Base-by-base conservation (phyloP, 2,329 filamentous ascomycete species). In the Microdochium trichocladiopsis region DNA sequence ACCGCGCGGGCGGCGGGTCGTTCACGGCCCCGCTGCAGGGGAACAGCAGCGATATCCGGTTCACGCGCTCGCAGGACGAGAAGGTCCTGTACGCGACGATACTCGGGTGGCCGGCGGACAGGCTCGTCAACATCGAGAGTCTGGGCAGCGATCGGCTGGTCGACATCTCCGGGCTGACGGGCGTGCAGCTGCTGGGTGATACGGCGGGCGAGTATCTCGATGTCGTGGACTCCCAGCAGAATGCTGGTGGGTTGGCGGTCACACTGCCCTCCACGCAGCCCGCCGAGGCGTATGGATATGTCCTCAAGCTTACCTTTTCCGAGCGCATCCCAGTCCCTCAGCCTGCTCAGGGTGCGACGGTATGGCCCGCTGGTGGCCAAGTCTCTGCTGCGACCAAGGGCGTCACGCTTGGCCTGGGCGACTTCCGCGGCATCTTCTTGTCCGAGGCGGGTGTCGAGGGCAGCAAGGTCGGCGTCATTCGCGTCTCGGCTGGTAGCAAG, bases 1-100 rank as follows among this genome's bases (percentile, higher is more conserved):
- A 55, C 45, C 51, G 45, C 25, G 55, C 53, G 11, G 55, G 53
- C 22, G 55, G 55, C 28, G 55, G 55, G 23, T 55, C 53, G 8
- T 56, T 56, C 53, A 56, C 55, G 1, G 55, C 53, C 16, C 55
- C 55, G 14, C 23, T 56, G 47, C 25, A 43, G 8, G 55, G 55
- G 4, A 53, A 56, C 51, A 55, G 55, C 49, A 53, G 53, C 31
- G 55, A 55, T 36, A 23, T 55, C 2, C 53, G 55, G 9, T 56
- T 55, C 51, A 56, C 55, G 5, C 49, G 51, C 2, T 53, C 28
- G 49, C 54, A 56, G 47, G 47, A 47, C 37, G 47, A 50, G 14
- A 47, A 41, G 16, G 25, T 53, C n/a, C 51, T 56, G n/a, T 56
- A 55, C 50, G 53, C 50, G 5, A 50, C 51, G 6, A 24, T 55